phyloP scores from a whole-genome alignment of 2,329 filamentous ascomycete species.

The Periconia macrospinosa region DNA sequence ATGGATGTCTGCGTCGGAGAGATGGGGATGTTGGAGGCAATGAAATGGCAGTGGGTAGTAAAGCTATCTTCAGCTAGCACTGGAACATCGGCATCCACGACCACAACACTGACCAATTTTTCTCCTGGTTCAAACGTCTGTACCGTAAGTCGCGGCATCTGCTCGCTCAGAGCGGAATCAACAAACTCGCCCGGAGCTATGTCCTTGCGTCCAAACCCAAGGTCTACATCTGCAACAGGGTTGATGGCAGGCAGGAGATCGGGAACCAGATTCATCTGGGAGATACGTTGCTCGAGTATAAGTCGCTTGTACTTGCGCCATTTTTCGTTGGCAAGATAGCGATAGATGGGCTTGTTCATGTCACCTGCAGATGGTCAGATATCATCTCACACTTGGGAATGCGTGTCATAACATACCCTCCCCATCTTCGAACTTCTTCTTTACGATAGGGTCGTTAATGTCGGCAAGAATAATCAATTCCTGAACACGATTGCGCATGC shows the following conservation, averaged over 20 bases:
- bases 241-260: constrained; percentile 83
- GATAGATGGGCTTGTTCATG: constrained; percentile 96
- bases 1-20: constrained; percentile 54
- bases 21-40: constrained; percentile 74
- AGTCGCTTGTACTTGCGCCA: constrained; percentile 83
- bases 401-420: constrained; percentile 63
- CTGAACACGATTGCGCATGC: constrained; percentile 73
- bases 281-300: constrained; percentile 80
- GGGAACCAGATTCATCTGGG: constrained; percentile 83
- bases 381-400: background rate
- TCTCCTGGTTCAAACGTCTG: constrained; percentile 83
- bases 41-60: constrained; percentile 80
- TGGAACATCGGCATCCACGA: constrained; percentile 90
- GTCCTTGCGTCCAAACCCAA: constrained; percentile 74
- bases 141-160: constrained; percentile 73
- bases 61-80: constrained; percentile 75
- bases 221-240: constrained; percentile 75
- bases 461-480: constrained; percentile 85
- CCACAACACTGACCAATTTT: constrained; percentile 79
- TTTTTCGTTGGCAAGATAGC: constrained; percentile 80
- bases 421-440: constrained; percentile 92
- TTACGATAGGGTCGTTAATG: constrained; percentile 91
- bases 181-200: constrained; percentile 79
- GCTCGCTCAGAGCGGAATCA: constrained; percentile 72
- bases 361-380: constrained; percentile 63